phyloP scores from a whole-genome alignment of 2,329 filamentous ascomycete species.

The Rasamsonia emersonii region DNA sequence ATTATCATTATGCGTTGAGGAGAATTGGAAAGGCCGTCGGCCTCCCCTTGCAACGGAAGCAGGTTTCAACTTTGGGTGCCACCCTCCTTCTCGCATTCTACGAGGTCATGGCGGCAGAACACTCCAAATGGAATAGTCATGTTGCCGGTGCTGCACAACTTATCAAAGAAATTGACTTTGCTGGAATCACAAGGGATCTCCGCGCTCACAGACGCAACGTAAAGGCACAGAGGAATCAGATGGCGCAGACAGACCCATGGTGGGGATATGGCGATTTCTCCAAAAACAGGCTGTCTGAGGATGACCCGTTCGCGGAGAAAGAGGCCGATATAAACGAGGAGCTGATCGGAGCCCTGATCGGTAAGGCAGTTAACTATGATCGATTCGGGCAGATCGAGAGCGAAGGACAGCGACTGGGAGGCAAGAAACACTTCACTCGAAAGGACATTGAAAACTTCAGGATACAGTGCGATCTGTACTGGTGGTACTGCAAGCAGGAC shows the following conservation, averaged over 20 bases:
- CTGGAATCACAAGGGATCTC: constrained; percentile 61
- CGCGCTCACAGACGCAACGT: constrained; percentile 53
- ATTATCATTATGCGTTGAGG: constrained; percentile 80
- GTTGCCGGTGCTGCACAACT: constrained; percentile 75
- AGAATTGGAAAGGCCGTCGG: constrained; percentile 68
- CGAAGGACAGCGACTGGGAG: constrained; percentile 12
- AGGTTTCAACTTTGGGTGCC: constrained; percentile 77
- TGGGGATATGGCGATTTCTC: constrained; percentile 14
- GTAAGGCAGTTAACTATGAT: constrained; percentile 50
- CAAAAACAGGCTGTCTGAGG: constrained; percentile 21
- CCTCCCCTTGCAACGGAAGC: constrained; percentile 58
- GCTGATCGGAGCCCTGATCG: constrained; percentile 52
- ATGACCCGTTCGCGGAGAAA: constrained; percentile 34
- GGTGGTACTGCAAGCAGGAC: constrained; percentile 96
- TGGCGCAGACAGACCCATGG: constrained; percentile 14
- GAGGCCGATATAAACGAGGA: constrained; percentile 45
- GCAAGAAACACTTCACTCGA: constrained; percentile 30
- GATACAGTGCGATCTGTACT: constrained; percentile 76
- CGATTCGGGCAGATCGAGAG: constrained; percentile 44
- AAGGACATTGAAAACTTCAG: constrained; percentile 72
- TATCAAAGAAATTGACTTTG: constrained; percentile 72
- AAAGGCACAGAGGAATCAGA: constrained; percentile 21
- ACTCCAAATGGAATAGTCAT: constrained; percentile 92
- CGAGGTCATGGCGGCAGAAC: constrained; percentile 89
- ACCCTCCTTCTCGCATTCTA: constrained; percentile 82